Percentiles rank a stretch among this genome's conserved stretches.
These are phyloP conservation scores for Xylaria polymorpha DNA, from an alignment of 2,329 filamentous ascomycete species.

Conservation along the genomic window DNA sequence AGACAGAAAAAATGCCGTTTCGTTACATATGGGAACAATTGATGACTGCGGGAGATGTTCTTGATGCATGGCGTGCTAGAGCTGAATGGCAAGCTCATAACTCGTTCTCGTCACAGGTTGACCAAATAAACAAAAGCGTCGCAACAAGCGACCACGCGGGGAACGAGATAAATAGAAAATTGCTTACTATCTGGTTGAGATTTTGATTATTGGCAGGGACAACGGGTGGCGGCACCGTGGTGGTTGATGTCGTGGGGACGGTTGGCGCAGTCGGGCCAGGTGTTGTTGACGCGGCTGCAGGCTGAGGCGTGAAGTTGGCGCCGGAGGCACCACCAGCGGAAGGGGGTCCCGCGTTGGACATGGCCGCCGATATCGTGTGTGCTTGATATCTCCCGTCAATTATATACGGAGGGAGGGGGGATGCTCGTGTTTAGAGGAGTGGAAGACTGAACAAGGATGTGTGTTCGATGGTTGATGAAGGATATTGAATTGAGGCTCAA, in stretches of 20 bases:
- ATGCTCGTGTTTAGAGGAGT: not conserved
- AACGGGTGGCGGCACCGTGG: constrained; percentile 47
- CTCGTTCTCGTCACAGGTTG: not conserved
- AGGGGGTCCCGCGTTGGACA: constrained; percentile 43
- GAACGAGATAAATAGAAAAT: not conserved
- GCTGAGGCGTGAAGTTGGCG: constrained; percentile 44
- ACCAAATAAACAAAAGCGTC: constrained; percentile 37
- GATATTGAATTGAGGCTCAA: constrained; percentile 41
- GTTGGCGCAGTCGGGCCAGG: constrained; percentile 41
- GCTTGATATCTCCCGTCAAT: not conserved
- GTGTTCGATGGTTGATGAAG: constrained; percentile 1
- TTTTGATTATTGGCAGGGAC: constrained; percentile 77
- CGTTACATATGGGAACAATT: not conserved
- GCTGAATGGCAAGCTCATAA: not conserved
- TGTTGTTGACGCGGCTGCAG: constrained; percentile 30
- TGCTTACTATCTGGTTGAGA: constrained; percentile 92
- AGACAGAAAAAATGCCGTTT: not conserved
- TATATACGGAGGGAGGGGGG: not conserved
- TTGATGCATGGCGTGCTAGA: not conserved
- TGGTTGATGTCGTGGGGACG: constrained; percentile 29
- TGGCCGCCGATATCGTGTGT: constrained; percentile 22
- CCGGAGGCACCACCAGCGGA: constrained; percentile 42
- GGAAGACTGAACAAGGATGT: not conserved
- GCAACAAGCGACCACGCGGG: not conserved
- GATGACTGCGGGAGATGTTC: not conserved